These are phyloP conservation scores for Hemileccinum impolitum DNA, from an alignment of 768 basidiomycete species.

Conservation along the genomic window DNA sequence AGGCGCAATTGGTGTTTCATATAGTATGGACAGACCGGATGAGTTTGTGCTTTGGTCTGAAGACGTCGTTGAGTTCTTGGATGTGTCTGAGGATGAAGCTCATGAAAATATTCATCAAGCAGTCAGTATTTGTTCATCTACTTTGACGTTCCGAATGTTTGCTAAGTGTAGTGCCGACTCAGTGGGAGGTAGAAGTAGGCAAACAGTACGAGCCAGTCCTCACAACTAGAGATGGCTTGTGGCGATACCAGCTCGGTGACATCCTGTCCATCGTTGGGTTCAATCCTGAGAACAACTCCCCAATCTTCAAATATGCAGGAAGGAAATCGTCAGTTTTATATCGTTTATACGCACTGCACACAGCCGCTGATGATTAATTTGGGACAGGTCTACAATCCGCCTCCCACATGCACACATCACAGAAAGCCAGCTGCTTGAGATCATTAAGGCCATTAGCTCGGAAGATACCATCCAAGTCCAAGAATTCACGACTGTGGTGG, in stretches of 20 bases:
- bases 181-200: constrained; percentile 21
- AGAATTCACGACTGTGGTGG: constrained; percentile 15
- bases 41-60: constrained; percentile 3
- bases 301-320: constrained; percentile 13
- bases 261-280: constrained; percentile 18
- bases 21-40: constrained; percentile 4
- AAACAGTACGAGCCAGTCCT: constrained; percentile 19
- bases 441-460: background rate
- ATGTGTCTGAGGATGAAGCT: constrained; percentile 7
- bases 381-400: constrained; percentile 7
- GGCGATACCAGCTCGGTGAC: constrained; percentile 22
- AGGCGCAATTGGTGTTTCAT: background rate
- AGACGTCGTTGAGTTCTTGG: constrained; percentile 19
- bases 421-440: constrained; percentile 10
- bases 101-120: constrained; percentile 15
- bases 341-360: background rate
- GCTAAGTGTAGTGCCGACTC: background rate
- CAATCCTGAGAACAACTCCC: background rate
- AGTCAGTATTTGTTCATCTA: constrained; percentile 4
- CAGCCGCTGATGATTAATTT: background rate
- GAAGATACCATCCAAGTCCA: constrained; percentile 6
- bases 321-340: constrained; percentile 17
- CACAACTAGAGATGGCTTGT: constrained; percentile 21
- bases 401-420: constrained; percentile 4
- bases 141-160: background rate